phyloP scores from a whole-genome alignment of 140 eudicot genomes.

The Senecio squalidus region DNA sequence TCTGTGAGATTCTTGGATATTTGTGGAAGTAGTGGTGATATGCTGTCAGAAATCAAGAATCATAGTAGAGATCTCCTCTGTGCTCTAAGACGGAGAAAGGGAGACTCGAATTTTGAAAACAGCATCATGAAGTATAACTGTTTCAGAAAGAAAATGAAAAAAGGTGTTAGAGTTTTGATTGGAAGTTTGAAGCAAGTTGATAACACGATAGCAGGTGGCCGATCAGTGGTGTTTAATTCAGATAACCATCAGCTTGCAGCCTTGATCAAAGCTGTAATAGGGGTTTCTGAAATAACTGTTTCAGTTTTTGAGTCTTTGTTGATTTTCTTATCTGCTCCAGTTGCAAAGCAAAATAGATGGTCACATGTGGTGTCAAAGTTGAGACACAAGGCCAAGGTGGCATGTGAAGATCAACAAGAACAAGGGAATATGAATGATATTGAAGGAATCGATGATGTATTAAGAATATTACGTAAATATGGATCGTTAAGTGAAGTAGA shows the following conservation, averaged over 20 bases:
- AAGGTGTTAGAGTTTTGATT: constrained; percentile 21
- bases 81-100: constrained; percentile 27
- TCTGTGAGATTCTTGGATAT: constrained; percentile 33
- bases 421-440: too few relatives aligned
- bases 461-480: too few relatives aligned
- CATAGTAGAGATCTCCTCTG: constrained; percentile 29
- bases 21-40: constrained; percentile 27
- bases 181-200: constrained; percentile 27
- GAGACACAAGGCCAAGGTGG: constrained; percentile 20
- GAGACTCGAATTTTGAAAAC: constrained; percentile 12
- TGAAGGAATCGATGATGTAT: too few relatives aligned
- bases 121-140: constrained; percentile 23
- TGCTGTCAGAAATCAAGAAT: constrained; percentile 30
- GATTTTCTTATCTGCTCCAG: constrained; percentile 22
- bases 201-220: constrained; percentile 7
- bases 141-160: constrained; percentile 37
- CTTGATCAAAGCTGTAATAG: constrained; percentile 34
- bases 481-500: too few relatives aligned
- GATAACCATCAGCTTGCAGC: constrained; percentile 32
- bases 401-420: constrained; percentile 16
- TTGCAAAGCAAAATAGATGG: constrained; percentile 36
- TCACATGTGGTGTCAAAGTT: constrained; percentile 34
- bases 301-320: constrained; percentile 35
- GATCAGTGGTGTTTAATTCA: constrained; percentile 9
- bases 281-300: constrained; percentile 32